Percentiles rank a stretch among this genome's conserved stretches.
Conservation (phyloP, 2,329 filamentous ascomycete genomes). For the Alternaria sp. region DNA sequence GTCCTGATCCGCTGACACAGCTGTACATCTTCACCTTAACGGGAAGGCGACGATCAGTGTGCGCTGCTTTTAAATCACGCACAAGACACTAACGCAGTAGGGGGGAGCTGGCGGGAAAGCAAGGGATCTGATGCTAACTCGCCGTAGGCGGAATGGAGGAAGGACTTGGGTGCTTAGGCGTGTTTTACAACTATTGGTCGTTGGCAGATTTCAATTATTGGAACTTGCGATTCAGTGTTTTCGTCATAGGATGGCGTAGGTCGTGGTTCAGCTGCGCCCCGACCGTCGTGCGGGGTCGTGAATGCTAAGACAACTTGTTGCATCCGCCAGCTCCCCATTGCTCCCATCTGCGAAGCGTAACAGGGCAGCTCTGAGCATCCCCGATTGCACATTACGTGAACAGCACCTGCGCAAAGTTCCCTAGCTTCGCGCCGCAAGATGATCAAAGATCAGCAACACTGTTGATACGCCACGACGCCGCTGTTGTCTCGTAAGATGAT, state of each 20-base stretch:
- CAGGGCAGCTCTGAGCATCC: not conserved
- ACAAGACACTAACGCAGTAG: not conserved
- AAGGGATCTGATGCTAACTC: not conserved
- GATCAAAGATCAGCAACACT: not conserved
- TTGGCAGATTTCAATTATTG: not conserved
- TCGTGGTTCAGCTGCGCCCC: slow-evolving; percentile 4
- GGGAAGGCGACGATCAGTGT: slow-evolving; percentile 10
- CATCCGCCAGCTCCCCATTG: not conserved
- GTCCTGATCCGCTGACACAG: slow-evolving; percentile 8
- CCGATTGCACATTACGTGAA: not conserved
- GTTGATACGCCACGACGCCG: slow-evolving; percentile 1
- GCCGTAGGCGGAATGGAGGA: not conserved
- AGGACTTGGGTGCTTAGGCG: not conserved
- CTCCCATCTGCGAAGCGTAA: slow-evolving; percentile 1
- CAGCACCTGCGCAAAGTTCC: not conserved
- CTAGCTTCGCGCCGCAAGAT: not conserved
- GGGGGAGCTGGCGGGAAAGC: not conserved
- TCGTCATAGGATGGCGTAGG: not conserved
- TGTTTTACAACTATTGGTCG: not conserved
- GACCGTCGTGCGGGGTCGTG: slow-evolving; percentile 4
- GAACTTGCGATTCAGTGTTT: not conserved
- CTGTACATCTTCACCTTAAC: slow-evolving; percentile 9
- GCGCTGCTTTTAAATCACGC: slow-evolving; percentile 9
- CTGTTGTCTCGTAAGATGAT: slow-evolving; percentile 2
- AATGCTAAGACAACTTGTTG: slow-evolving; percentile 1